phyloP scores from a whole-genome alignment of 345 rosid genomes.

The Brassica incana region DNA sequence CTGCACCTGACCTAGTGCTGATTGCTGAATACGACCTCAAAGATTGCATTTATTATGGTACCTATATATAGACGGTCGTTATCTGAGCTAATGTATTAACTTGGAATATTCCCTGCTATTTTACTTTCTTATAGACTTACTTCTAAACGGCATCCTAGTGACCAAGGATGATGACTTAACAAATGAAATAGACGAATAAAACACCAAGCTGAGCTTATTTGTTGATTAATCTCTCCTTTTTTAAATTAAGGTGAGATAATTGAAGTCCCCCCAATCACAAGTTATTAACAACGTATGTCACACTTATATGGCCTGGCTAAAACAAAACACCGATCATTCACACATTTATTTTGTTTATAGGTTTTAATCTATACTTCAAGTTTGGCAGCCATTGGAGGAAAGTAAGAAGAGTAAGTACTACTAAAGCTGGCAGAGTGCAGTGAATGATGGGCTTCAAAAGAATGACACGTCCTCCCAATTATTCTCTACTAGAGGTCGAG shows the following conservation, averaged over 20 bases:
- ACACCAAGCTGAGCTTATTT: neutral
- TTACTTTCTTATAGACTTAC: constrained; percentile 16
- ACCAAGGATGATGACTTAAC: neutral
- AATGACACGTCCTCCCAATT: constrained; percentile 39
- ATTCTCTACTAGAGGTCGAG: neutral
- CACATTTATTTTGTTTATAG: neutral
- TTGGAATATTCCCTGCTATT: constrained; percentile 10
- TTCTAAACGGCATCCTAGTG: constrained; percentile 11
- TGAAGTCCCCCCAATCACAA: neutral
- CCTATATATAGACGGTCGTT: constrained; percentile 14
- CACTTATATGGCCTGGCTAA: neutral
- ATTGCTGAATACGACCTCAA: constrained; percentile 24
- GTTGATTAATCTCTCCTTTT: neutral
- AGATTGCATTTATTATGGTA: neutral
- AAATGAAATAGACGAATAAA: neutral
- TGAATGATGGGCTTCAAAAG: constrained; percentile 21
- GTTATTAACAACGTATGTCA: neutral
- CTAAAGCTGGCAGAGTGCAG: constrained; percentile 22
- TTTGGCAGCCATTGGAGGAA: constrained; percentile 16
- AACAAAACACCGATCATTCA: neutral
- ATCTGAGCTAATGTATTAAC: constrained; percentile 8
- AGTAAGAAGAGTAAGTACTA: neutral
- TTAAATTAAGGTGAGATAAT: neutral
- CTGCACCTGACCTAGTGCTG: constrained; percentile 2
- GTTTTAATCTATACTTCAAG: neutral